Base-by-base conservation (phyloP, 805 yeast genomes). In the Naumovozyma dairenensis region DNA sequence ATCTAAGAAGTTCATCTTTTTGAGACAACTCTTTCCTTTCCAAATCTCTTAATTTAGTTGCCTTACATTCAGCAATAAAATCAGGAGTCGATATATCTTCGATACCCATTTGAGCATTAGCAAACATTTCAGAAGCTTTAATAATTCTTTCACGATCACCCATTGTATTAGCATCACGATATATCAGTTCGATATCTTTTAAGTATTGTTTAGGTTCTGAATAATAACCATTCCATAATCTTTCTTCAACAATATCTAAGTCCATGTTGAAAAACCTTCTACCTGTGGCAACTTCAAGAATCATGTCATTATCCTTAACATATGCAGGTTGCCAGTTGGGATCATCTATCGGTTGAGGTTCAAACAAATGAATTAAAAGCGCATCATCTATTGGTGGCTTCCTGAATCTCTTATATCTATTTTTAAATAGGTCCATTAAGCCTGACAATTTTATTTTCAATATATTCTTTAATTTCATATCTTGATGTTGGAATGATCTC, bases 161-260 rank as follows among this genome's bases (percentile, higher is more conserved):
- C 3, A 70, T 59, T 0, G 77, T 73, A 21, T 69, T 66, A 0
- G 94, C 71, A 61, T 92, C 99, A 21, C 67, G 67, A 28, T 82
- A 77, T 25, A 92, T 89, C 74, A 81, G 69, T 49, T 79, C 85
- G 28, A 92, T 71, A 52, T 92, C 98, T 44, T 71, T 74, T 46
- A 87, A 61, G 51, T 82, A 89, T 54, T 92, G 96, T 43, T 75
- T 78, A 10, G 97, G 96, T 48, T 86, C 96, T 25, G 84, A 78
- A 51, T 92, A 92, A 56, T 61, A 92, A 0, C 98, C 98, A 57
- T 92, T 92, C 98, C 98, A 92, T 35, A 92, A 60, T 38, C 98
- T 68, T 53, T 92, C 97, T 51, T 92, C 98, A 21, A 92, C 74
- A 13, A 86, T 78, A 51, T 92, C 98, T 35, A 92, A 63, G 50